Evolutionary conservation across 345 rosid genomes (phyloP), one percentile per base, ranked within the genome.

Genomic region (Carallia brachiata): DNA sequence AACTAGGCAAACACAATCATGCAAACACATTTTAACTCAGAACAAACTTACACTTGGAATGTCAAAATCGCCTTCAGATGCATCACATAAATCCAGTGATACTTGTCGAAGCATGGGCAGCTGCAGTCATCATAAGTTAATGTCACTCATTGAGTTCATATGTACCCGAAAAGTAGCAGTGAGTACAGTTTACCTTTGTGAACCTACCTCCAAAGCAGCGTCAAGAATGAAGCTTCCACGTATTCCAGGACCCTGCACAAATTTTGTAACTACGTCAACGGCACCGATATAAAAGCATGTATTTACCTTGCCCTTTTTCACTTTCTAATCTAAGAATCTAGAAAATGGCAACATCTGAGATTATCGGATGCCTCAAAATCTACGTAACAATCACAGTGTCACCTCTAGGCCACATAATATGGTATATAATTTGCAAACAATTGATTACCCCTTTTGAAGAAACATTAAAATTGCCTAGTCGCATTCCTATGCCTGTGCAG

Each of bases 31-130:
- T 39, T 39, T 12, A 40, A 40, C 47, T 40, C 47, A 30, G 36
- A 18, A 28, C 50, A 54, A 40, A 78, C 84, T 83, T 82, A 90
- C 96, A 69, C 82, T 78, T 54, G 89, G 92, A 84, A 83, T 63
- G 70, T 88, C 86, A 12, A 83, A 90, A 6, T 79, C 80, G 18
- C 92, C 90, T 70, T 87, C 96, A 53, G 64, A 73, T 60, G 90
- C 88, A 79, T 92, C 97, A 70, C 97, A 92, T 58, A 77, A 36
- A 72, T 92, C 97, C 50, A 87, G 61, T 23, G 92, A 84, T 65
- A 90, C 36, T 48, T 73, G 80, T 30, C 94, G 88, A 30, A 92
- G 94, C 90, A 86, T 75, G 8, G 88, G 91, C 79, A 92, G 56
- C 96, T 92, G 85, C 27, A 18, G 37, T 75, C 47, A 71, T 23